phyloP scores from a whole-genome alignment of 2,329 filamentous ascomycete species.

The Colletotrichum costaricense region DNA sequence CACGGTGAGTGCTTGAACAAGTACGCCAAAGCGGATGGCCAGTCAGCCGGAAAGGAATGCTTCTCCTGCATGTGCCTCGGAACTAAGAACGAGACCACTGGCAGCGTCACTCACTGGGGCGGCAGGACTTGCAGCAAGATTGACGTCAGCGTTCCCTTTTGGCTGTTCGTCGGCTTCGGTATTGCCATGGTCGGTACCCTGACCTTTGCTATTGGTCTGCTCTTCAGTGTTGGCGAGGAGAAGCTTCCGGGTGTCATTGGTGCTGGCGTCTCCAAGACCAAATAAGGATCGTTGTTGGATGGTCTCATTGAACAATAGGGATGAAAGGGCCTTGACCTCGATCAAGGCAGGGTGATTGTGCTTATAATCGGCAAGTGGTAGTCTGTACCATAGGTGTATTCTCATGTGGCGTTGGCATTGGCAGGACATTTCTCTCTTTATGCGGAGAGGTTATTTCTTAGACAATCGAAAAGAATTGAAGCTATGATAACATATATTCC shows the following conservation, averaged over 20 bases:
- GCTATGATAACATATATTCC: conserved; percentile 14
- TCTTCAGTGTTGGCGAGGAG: conserved; percentile 87
- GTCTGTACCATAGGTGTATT: conserved; percentile 45
- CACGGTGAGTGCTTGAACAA: conserved; percentile 82
- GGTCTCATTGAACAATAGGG: background rate
- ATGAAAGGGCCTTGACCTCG: background rate
- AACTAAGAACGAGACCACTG: conserved; percentile 63
- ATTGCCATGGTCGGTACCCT: conserved; percentile 77
- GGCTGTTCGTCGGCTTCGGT: conserved; percentile 82
- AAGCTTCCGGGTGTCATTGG: conserved; percentile 94
- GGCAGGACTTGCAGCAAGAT: conserved; percentile 90
- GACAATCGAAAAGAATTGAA: conserved; percentile 36
- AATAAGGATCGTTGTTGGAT: conserved; percentile 52
- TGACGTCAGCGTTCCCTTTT: conserved; percentile 90
- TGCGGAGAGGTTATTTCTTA: conserved; percentile 37
- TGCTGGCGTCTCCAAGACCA: conserved; percentile 86
- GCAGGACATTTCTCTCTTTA: conserved; percentile 39
- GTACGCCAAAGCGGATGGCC: conserved; percentile 59
- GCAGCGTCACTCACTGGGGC: conserved; percentile 80
- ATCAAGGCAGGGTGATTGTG: conserved; percentile 28
- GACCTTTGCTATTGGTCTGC: conserved; percentile 77
- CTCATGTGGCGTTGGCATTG: conserved; percentile 40
- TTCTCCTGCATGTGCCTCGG: conserved; percentile 81
- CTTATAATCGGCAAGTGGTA: conserved; percentile 36
- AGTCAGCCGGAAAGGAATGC: conserved; percentile 64